A percentile compares a stretch with the other conserved stretches of the same genome.
Conservation (phyloP, 805 yeast species). For the Saccharomycopsis microspora region DNA sequence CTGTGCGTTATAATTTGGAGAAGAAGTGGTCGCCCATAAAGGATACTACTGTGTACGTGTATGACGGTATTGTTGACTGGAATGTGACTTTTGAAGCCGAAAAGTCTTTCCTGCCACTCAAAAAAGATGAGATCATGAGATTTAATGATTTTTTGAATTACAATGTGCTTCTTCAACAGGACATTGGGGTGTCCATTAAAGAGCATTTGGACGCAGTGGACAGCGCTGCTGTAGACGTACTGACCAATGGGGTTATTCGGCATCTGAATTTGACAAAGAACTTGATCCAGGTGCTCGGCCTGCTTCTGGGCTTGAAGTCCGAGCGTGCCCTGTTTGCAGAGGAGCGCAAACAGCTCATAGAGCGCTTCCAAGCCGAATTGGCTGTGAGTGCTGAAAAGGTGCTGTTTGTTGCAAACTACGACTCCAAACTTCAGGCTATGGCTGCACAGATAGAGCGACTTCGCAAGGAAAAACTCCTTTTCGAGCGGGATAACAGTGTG, state of each 20-base stretch:
- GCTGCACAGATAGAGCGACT: constrained; percentile 6
- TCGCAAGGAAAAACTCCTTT: constrained; percentile 11
- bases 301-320: neutral
- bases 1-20: constrained; percentile 4
- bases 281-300: constrained; percentile 9
- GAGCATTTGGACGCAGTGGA: neutral
- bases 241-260: neutral
- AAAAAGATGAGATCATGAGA: neutral
- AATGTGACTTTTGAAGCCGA: neutral
- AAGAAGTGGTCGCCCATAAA: constrained; percentile 7
- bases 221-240: neutral
- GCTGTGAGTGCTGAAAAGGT: constrained; percentile 10
- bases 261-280: constrained; percentile 9
- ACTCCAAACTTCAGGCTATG: constrained; percentile 2
- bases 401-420: constrained; percentile 11
- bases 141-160: neutral
- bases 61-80: constrained; percentile 9
- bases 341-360: constrained; percentile 11
- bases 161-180: neutral
- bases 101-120: neutral
- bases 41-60: constrained; percentile 2
- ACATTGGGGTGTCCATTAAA: neutral
- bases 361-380: constrained; percentile 10
- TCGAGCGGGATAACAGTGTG: constrained; percentile 15
- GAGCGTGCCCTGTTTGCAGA: neutral